A percentile compares a stretch with the other conserved stretches of the same genome.
phyloP scores from a whole-genome alignment of 345 rosid species.

The Raphanus sativus region DNA sequence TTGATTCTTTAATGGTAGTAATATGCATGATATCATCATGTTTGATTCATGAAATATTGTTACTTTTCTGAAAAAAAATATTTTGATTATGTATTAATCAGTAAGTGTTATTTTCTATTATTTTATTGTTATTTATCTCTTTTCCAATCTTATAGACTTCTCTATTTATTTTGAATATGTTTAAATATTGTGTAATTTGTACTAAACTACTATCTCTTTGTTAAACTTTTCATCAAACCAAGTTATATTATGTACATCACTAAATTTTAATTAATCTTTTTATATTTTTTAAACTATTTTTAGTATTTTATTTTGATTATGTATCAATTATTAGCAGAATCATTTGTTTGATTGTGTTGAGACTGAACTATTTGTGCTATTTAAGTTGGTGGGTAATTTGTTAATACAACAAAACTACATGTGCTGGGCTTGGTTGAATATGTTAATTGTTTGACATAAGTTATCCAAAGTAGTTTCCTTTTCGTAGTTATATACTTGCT shows the following conservation, averaged over 20 bases:
- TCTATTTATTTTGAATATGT: too few relatives aligned
- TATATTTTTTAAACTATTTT: too few relatives aligned
- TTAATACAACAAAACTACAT: neutral
- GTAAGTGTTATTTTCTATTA: too few relatives aligned
- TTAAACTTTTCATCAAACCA: neutral
- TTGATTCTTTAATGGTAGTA: too few relatives aligned
- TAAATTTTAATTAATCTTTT: neutral
- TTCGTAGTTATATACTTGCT: neutral
- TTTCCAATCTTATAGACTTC: neutral
- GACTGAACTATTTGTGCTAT: too few relatives aligned
- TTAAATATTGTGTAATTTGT: neutral
- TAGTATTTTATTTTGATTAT: too few relatives aligned
- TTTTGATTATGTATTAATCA: too few relatives aligned
- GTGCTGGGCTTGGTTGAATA: neutral
- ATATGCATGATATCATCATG: too few relatives aligned
- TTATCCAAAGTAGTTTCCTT: neutral
- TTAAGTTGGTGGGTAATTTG: neutral
- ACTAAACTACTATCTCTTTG: neutral
- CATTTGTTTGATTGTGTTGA: too few relatives aligned
- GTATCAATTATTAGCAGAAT: too few relatives aligned
- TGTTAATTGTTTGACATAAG: neutral
- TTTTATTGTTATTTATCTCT: neutral
- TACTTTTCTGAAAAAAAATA: too few relatives aligned
- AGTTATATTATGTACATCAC: neutral
- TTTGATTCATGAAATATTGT: too few relatives aligned